phyloP scores from a whole-genome alignment of 805 yeast genomes.

The Metschnikowia dekortorum region DNA sequence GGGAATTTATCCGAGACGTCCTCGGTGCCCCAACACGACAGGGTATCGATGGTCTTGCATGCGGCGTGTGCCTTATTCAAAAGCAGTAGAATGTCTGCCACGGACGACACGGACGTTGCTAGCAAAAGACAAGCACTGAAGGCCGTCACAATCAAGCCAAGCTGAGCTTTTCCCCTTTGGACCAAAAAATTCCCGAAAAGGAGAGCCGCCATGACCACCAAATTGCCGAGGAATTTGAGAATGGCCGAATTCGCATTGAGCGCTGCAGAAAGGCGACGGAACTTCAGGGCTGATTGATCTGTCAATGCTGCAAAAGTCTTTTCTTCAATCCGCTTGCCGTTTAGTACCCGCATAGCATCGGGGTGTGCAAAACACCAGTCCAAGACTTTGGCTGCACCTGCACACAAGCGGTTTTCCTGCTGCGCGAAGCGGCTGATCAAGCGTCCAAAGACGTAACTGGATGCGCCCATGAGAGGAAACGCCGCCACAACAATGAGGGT shows the following conservation, averaged over 20 bases:
- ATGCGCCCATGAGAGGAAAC: conserved; percentile 58
- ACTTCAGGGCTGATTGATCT: conserved; percentile 34
- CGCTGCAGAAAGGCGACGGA: conserved; percentile 42
- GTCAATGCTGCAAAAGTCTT: conserved; percentile 37
- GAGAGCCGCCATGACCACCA: conserved; percentile 87
- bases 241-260: conserved; percentile 54
- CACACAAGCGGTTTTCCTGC: conserved; percentile 53
- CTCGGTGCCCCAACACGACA: conserved; percentile 14
- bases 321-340: conserved; percentile 52
- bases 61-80: conserved; percentile 75
- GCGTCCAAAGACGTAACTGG: conserved; percentile 49
- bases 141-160: conserved; percentile 73
- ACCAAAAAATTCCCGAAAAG: conserved; percentile 84
- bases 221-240: conserved; percentile 52
- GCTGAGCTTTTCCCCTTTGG: conserved; percentile 39
- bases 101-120: conserved; percentile 54
- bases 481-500: conserved; percentile 74
- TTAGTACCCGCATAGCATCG: conserved; percentile 55
- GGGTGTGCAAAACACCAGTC: conserved; percentile 69
- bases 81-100: conserved; percentile 54
- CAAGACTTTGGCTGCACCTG: conserved; percentile 54
- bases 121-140: conserved; percentile 76
- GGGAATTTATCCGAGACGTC: not conserved
- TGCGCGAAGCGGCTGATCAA: conserved; percentile 47
- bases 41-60: conserved; percentile 42